phyloP scores from a whole-genome alignment of 2,329 filamentous ascomycete genomes.

The Tolypocladium inflatum region DNA sequence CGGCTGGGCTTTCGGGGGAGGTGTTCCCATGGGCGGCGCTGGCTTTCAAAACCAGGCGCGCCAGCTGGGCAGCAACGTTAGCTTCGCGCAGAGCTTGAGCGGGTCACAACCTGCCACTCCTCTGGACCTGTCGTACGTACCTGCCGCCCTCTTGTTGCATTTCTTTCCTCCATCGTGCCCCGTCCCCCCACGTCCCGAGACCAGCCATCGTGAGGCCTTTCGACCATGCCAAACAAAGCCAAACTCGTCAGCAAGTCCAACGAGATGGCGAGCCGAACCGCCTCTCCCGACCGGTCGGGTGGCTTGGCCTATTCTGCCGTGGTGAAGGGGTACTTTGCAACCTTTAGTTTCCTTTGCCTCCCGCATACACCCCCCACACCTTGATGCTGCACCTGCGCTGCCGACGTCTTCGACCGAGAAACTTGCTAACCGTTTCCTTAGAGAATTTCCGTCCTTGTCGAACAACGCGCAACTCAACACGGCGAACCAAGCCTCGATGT shows the following conservation, averaged over 20 bases:
- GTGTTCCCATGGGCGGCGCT: slow-evolving; percentile 49
- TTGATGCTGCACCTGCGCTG: not conserved
- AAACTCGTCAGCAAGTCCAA: slow-evolving; percentile 6
- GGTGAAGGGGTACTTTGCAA: slow-evolving; percentile 17
- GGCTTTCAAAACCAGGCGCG: slow-evolving; percentile 42
- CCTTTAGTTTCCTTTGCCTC: not conserved
- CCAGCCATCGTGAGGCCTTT: not conserved
- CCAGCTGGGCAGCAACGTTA: slow-evolving; percentile 49
- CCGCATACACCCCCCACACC: not conserved
- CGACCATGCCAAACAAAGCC: slow-evolving; percentile 7
- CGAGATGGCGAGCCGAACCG: slow-evolving; percentile 1
- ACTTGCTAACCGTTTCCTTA: slow-evolving; percentile 19
- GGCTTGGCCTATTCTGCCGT: slow-evolving; percentile 18
- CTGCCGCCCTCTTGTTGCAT: slow-evolving; percentile 6
- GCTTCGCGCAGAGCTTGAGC: slow-evolving; percentile 57
- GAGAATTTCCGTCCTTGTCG: slow-evolving; percentile 57
- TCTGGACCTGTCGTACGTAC: slow-evolving; percentile 55
- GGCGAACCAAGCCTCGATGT: slow-evolving; percentile 41
- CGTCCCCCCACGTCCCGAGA: not conserved
- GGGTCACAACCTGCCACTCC: slow-evolving; percentile 53
- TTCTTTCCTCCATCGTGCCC: not conserved
- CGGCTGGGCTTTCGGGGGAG: slow-evolving; percentile 55
- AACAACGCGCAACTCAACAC: slow-evolving; percentile 47
- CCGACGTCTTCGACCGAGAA: slow-evolving; percentile 32
- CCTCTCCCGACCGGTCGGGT: not conserved